Evolutionary conservation across 1,139 yeast genomes (phyloP).

Genomic region (Debaryomyces coudertii): DNA sequence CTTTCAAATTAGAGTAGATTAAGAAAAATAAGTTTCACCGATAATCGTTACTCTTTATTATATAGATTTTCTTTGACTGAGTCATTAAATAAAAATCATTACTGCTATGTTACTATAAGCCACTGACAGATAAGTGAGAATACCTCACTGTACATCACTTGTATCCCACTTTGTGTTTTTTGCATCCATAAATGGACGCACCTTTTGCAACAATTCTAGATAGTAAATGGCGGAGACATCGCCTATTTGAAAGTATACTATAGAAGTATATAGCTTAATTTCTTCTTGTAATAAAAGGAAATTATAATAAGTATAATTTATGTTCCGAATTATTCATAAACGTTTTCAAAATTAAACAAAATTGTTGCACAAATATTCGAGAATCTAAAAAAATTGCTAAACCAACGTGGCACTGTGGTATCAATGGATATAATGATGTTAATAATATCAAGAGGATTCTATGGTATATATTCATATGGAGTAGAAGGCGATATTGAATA

Average conservation of each 20-base stretch:
- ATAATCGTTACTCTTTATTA: no score
- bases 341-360: neutral
- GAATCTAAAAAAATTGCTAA: neutral
- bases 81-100: no score
- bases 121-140: no score
- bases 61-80: no score
- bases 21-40: neutral
- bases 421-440: neutral
- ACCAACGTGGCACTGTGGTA: neutral
- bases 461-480: neutral
- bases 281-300: neutral
- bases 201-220: neutral
- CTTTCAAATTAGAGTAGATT: conserved; percentile 23
- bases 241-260: no score
- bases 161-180: neutral
- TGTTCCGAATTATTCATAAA: neutral
- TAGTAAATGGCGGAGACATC: no score
- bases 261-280: no score
- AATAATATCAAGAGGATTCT: neutral
- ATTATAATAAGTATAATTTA: no score
- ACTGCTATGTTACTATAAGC: no score
- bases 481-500: neutral
- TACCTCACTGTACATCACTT: no score
- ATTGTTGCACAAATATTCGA: neutral
- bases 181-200: conserved; percentile 1